Conservation (phyloP, 176 grass and related monocot species). For the Musa beccarii region DNA sequence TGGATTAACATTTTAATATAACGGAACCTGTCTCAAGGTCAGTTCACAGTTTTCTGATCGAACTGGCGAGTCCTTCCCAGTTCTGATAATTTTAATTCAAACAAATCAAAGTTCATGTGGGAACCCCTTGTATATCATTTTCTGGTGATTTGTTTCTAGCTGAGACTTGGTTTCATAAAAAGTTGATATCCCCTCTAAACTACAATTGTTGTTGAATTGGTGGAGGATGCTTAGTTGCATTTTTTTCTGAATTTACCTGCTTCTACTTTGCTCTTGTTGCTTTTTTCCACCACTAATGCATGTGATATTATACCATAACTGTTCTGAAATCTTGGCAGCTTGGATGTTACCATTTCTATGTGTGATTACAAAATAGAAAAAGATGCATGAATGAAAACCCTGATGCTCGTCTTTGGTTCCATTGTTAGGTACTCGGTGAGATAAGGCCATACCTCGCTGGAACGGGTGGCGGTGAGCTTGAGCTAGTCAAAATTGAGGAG, state of each 20-base stretch:
- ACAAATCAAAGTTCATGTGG: neutral
- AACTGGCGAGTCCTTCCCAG: too few species aligned
- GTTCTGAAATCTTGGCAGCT: neutral
- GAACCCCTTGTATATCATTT: neutral
- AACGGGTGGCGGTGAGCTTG: slow-evolving; percentile 85
- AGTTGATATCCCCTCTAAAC: neutral
- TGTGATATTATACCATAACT: too few species aligned
- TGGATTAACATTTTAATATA: too few species aligned
- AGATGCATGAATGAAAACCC: neutral
- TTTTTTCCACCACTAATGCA: too few species aligned
- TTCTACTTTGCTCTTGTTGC: too few species aligned
- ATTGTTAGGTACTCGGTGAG: slow-evolving; percentile 70
- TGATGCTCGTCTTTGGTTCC: slow-evolving; percentile 6
- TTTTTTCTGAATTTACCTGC: too few species aligned
- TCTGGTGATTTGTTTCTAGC: neutral
- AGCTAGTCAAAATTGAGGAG: slow-evolving; percentile 72
- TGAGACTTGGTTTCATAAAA: neutral
- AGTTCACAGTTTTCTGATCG: too few species aligned
- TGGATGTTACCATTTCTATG: neutral
- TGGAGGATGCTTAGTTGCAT: too few species aligned
- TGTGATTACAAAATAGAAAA: neutral
- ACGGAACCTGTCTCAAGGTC: too few species aligned
- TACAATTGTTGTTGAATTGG: too few species aligned
- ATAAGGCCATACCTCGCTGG: slow-evolving; percentile 96
- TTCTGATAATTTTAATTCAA: neutral